These are phyloP conservation scores for Exophiala spinifera DNA, from an alignment of 2,329 filamentous ascomycete species.

Conservation along the genomic window DNA sequence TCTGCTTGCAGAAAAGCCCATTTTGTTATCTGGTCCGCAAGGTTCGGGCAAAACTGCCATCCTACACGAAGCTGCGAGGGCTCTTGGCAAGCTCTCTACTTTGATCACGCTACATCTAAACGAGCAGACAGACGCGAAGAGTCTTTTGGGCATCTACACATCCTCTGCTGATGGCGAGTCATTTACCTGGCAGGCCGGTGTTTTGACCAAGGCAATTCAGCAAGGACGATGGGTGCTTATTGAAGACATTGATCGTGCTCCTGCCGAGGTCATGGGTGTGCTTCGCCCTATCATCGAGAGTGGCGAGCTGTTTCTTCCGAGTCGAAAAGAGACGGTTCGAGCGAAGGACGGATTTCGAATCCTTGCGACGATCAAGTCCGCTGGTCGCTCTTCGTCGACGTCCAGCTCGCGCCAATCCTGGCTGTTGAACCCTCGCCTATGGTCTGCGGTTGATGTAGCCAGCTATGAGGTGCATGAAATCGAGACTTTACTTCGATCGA, in stretches of 20 bases:
- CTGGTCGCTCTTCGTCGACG: constrained; percentile 64
- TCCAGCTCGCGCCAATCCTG: constrained; percentile 54
- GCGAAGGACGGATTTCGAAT: constrained; percentile 84
- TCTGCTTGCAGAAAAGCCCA: constrained; percentile 65
- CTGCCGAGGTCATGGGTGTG: constrained; percentile 90
- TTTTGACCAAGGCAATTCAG: constrained; percentile 86
- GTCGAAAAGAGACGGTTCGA: constrained; percentile 77
- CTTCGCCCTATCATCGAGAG: constrained; percentile 89
- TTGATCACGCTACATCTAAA: constrained; percentile 96
- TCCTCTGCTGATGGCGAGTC: constrained; percentile 82
- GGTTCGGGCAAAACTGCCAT: constrained; percentile 89
- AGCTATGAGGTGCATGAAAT: constrained; percentile 68
- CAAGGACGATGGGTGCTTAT: constrained; percentile 97
- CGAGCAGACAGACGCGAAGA: constrained; percentile 96
- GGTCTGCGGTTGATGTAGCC: constrained; percentile 71
- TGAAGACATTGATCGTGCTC: constrained; percentile 92
- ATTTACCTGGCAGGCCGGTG: constrained; percentile 88
- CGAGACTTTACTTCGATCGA: constrained; percentile 66
- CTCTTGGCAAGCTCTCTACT: constrained; percentile 71
- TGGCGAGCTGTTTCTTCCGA: constrained; percentile 85
- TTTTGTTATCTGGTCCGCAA: constrained; percentile 76
- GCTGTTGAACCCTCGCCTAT: constrained; percentile 58
- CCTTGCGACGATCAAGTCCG: constrained; percentile 82
- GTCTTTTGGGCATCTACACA: constrained; percentile 90
- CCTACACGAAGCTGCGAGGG: constrained; percentile 75